Base-by-base conservation (phyloP, 768 basidiomycete species). In the Suillus sp. region DNA sequence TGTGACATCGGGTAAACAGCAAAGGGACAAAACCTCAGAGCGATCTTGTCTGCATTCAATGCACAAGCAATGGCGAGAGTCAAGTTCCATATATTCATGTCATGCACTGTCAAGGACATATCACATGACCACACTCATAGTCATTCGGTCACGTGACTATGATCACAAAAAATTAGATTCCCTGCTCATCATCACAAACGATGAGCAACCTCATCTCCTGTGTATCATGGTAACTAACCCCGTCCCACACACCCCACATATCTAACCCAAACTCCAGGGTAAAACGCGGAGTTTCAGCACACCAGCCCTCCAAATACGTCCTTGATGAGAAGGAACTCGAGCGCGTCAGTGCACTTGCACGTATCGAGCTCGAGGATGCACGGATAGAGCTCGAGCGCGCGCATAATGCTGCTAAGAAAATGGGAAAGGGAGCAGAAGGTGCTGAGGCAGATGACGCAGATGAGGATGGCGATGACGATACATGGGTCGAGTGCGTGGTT, bases 321-420 rank as follows among this genome's bases (percentile, higher is more conserved):
- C 86, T 99, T 35, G 94, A 97, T 71, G 93, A 96, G 71, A 79
- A 85, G 59, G 97, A 99, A 76, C 81, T 99, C 14, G 87, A 91
- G 71, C 87, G 97, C 30, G 93, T 99, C 57, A 94, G 93, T 67
- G 83, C 89, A 25, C 83, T 99, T 30, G 94, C 95, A 16, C 79
- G 87, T 59, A 91, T 95, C 62, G 91, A 95, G 71, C 84, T 96
- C 35, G 95, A 96, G 66, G 94, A 95, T 80, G 95, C 95, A 10
- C 87, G 88, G 62, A 80, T 86, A 67, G 95, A 96, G 74, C 83
- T 96, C 20, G 87, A 92, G 78, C 84, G 88, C 32, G 92, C 92
- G 35, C 91, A 90, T 74, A 82, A 89, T 65, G 90, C 89, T 27
- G 90, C 88, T 11, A 80, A 86, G 60, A 80, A 84, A 32, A 92